Base-by-base conservation (phyloP, 2,329 filamentous ascomycete genomes). In the Cryoendolithus antarcticus region DNA sequence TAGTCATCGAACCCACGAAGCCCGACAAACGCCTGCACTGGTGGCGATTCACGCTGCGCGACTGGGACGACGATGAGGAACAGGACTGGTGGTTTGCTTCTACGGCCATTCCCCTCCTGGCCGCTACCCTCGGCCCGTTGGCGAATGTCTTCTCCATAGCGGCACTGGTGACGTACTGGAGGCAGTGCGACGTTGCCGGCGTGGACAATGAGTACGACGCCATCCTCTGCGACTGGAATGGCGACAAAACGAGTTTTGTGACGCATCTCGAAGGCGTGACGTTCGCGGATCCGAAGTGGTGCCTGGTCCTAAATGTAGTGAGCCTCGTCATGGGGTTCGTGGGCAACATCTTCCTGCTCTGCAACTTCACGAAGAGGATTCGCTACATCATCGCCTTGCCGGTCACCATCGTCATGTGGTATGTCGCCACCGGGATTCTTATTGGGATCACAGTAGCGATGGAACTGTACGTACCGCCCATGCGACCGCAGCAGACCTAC, bases 111-210 rank as follows among this genome's bases (percentile, higher is more conserved):
- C 56, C 56, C 24, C 75, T 95, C 55, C 71, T 89, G 8, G 84
- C 86, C 2, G 86, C 85, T 28, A 85, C 86, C 0, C 72, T 91
- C 2, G 86, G 85, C 1, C 88, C 88, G 0, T 74, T 93, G 7
- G 86, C 88, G 3, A 93, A 86, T 42, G 78, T 91, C 27, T 82
- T 91, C 61, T 88, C 82, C 42, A 86, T 94, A 43, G 86, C 82
- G 45, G 84, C 86, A 6, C 69, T 94, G 11, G 82, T 85, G 1
- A 78, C 77, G 24, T 75, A 75, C 21, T 94, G 86, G 88, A 71
- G 83, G 43, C 73, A 80, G 56, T 65, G 66, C 35, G 15, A 19
- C 15, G 61, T 73, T 4, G 61, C 67, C 2, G 34, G 44, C 9
- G 47, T 38, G 11, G 43, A 47, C 7, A 65, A 68, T 39, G 53